Evolutionary conservation across 169 alveolate genomes (phyloP), one percentile per base, ranked within the genome.

Genomic region (Plasmodium adleri): DNA sequence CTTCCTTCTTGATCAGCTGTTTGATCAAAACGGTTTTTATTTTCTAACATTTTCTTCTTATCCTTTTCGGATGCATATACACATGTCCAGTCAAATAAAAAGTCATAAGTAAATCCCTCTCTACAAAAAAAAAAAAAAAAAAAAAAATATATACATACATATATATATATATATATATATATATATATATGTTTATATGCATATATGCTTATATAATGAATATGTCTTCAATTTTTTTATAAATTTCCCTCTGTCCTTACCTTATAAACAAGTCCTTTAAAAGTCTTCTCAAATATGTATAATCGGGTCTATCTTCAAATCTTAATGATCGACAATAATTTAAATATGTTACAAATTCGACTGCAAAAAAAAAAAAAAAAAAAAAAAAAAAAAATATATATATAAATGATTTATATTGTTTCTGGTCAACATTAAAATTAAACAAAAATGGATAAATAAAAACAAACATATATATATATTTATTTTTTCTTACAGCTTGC

Each of bases 241-340:
- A 64, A 12, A 9, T 62, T 67, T 32, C 26, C 13, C 3, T 28
- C 20, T 22, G 24, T 26, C 93, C 94, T 80, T 76, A 92, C 93
- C 97, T 88, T 83, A 94, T 95, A 89, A 97, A 97, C 56, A 98
- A 95, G 72, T 98, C 99, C 93, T 97, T 98, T 93, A 98, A 97
- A 49, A 97, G 92, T 50, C 99, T 97, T 78, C 99, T 96, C 54
- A 99, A 91, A 88, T 96, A 97, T 26, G 98, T 95, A 92, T 98
- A 98, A 91, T 98, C 99, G 13, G 99, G 99, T 70, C 99, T 93
- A 90, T 97, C 99, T 85, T 98, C 99, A 87, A 98, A 98, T 72
- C 99, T 95, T 62, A 98, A 92, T 56, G 98, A 95, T 50, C 99
- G 96, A 72, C 99, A 98, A 90, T 98, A 98, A 94, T 97, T 97